Base-by-base conservation (phyloP, 208 protist species). In the Acanthamoeba lenticulata region DNA sequence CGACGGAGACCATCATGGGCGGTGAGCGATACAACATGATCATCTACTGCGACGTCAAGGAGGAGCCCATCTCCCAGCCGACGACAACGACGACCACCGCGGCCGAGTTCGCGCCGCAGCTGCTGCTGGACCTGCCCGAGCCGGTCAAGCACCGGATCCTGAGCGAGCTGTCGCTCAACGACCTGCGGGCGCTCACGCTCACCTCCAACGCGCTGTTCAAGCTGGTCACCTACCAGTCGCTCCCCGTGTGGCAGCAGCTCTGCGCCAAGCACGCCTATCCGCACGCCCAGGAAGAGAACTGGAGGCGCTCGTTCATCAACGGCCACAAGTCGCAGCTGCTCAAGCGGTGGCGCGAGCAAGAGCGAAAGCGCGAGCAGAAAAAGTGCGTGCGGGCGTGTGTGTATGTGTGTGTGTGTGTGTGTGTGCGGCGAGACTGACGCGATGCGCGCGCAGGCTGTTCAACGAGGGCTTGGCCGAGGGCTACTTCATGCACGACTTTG, bases 401-500 rank as follows among this genome's bases (percentile, higher is more conserved):
- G 19, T 38, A 49, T 44, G 44, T 38, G 13, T 79, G 4, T 44
- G 13, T 79, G n/a, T 79, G 27, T 6, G n/a, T 44, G 13, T 4
- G 6, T 79, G 24, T 38, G 47, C 9, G 47, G 9, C 15, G 47
- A 15, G 9, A 15, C 47, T 52, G 47, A 52, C 47, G 9, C 47
- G 9, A 52, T 19, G 47, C 47, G 47, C 15, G 47, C 24, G 24
- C 62, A 83, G 72, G 74, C 44, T 85, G 27, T 85, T 85, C 44
- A n/a, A 85, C 44, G 74, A 85, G 45, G 74, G 74, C 21, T 57
- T 85, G 74, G 74, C 74, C 45, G 74, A 85, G n/a, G 74, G 74
- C 9, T 85, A 85, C 44, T 85, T 85, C 74, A 85, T 85, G 74
- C 74, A 85, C 44, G 74, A 85, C 45, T 85, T 85, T 34, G 74